Percentiles rank a stretch among this genome's conserved stretches.
Conservation (phyloP, 2,329 filamentous ascomycete genomes). For the Chaetomiaceae sp. region DNA sequence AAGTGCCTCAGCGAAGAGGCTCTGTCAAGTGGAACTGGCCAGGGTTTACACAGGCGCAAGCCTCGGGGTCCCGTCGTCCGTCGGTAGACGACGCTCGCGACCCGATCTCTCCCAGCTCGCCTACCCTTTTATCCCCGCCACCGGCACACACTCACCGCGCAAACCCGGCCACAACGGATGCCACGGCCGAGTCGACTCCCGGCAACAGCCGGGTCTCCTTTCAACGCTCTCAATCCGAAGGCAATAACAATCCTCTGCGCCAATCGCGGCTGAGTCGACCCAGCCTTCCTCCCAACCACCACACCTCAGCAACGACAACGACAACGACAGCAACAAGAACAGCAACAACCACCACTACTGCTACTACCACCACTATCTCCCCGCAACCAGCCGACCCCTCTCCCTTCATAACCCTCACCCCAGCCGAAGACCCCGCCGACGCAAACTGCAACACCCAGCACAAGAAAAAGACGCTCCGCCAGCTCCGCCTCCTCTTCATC, state of each 20-base stretch:
- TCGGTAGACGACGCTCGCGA: constrained; percentile 18
- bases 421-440: not conserved
- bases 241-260: too few relatives aligned
- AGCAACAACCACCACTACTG: not conserved
- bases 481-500: constrained; percentile 68
- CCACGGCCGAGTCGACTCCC: too few relatives aligned
- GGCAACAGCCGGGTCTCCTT: too few relatives aligned
- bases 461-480: constrained; percentile 56
- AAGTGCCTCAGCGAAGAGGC: not conserved
- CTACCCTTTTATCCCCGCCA: constrained; percentile 9
- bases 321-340: not conserved
- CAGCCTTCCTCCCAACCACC: not conserved
- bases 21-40: constrained; percentile 25
- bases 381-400: not conserved
- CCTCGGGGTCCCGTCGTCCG: not conserved
- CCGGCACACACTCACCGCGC: constrained; percentile 7
- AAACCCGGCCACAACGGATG: too few relatives aligned
- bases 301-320: not conserved
- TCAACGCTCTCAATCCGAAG: too few relatives aligned
- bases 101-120: constrained; percentile 3
- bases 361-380: too few relatives aligned
- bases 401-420: not conserved
- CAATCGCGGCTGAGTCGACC: too few relatives aligned
- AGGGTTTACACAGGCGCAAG: constrained; percentile 16
- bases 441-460: constrained; percentile 12